A percentile compares a stretch with the other conserved stretches of the same genome.
Evolutionary conservation across 2,329 filamentous ascomycete species (phyloP).

Genomic region (Cryphonectria japonica): DNA sequence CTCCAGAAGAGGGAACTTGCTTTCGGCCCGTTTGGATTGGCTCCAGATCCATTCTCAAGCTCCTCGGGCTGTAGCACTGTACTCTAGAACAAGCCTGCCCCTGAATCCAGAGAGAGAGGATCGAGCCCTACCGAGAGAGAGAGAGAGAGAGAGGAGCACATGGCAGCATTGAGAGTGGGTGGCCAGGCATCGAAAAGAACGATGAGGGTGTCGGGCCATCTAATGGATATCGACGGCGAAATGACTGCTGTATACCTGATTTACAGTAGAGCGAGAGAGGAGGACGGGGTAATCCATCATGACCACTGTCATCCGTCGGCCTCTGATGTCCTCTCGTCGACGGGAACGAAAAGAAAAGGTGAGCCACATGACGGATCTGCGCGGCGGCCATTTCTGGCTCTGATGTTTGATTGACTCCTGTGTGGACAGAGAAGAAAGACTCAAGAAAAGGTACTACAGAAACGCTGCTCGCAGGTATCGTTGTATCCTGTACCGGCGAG

Average conservation of each 20-base stretch:
- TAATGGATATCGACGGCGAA: neutral
- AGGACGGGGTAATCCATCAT: too few relatives aligned
- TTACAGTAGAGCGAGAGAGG: neutral
- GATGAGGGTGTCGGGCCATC: neutral
- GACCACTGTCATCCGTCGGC: neutral
- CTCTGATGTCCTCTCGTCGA: too few relatives aligned
- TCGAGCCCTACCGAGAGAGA: neutral
- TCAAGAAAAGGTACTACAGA: too few relatives aligned
- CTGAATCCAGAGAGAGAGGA: neutral
- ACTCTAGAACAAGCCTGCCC: neutral
- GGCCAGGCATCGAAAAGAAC: neutral
- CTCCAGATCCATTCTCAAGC: conserved; percentile 7
- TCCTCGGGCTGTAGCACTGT: conserved; percentile 16
- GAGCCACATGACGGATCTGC: neutral
- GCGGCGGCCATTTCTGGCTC: neutral
- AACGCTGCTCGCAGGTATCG: neutral
- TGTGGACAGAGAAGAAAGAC: neutral
- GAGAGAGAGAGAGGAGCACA: neutral
- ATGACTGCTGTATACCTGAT: too few relatives aligned
- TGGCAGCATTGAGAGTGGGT: conserved; percentile 3
- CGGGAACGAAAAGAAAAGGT: neutral
- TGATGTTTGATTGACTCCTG: neutral
- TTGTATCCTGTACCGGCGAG: neutral
- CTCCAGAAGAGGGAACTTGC: conserved; percentile 9
- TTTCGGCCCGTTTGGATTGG: conserved; percentile 17